Conservation (phyloP, 768 basidiomycete species). For the Kwoniella dendrophila region DNA sequence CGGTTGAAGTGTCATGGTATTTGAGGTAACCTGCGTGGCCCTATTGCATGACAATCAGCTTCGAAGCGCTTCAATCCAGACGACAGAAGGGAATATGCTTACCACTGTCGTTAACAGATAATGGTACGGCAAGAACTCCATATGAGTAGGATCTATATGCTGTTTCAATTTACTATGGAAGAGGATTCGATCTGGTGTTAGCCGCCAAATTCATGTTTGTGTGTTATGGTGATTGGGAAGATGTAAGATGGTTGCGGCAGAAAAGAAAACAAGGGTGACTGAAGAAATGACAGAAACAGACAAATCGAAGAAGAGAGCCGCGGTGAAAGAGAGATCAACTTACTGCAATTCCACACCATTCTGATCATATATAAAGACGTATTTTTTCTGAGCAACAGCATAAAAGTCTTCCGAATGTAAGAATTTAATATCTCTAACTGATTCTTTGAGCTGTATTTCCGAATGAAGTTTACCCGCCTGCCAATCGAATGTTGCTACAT, state of each 20-base stretch:
- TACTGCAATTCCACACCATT: conserved; percentile 88
- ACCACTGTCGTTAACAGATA: conserved; percentile 87
- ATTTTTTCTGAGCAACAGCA: conserved; percentile 94
- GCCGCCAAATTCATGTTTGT: background rate
- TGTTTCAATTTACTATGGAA: conserved; percentile 54
- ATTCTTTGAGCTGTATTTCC: conserved; percentile 82
- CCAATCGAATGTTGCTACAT: conserved; percentile 93
- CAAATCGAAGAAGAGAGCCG: background rate
- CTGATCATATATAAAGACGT: conserved; percentile 92
- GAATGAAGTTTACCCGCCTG: conserved; percentile 79
- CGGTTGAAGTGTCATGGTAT: conserved; percentile 96
- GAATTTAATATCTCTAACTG: conserved; percentile 91
- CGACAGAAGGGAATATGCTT: conserved; percentile 50
- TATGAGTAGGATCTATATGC: conserved; percentile 77
- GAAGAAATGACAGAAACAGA: background rate
- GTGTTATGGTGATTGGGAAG: background rate
- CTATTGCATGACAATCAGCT: conserved; percentile 56
- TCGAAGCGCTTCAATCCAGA: background rate
- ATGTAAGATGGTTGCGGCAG: background rate
- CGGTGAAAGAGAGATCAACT: conserved; percentile 39
- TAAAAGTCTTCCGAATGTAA: conserved; percentile 90
- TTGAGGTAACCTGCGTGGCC: conserved; percentile 89
- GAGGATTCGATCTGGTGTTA: background rate
- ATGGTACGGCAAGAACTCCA: conserved; percentile 94
- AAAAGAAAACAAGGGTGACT: background rate